Evolutionary conservation across 495 filamentous ascomycete genomes (phyloP), one percentile per base, ranked within the genome.

Genomic region (Penicillium roqueforti): DNA sequence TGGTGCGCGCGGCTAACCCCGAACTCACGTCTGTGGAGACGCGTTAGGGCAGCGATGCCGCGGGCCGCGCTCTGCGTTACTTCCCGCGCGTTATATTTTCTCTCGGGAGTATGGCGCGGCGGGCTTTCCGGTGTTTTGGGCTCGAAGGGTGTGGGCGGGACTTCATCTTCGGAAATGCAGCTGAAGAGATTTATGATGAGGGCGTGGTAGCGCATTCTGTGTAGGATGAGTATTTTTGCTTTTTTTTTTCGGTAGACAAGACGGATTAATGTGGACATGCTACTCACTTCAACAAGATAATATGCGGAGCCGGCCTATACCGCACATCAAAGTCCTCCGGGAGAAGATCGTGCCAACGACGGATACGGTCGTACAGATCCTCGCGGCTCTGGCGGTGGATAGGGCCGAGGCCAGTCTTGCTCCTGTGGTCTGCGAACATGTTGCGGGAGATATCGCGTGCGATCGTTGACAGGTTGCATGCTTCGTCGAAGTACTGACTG

Each of bases 141-240:
- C 10, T 66, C 63, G 6, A 60, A 60, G 0, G 56, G 49, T 13
- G 32, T 25, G 11, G 49, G 58, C 1, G 66, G 51, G 8, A 38
- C n/a, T 31, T 59, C 44, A 5, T 59, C 50, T 13, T 65, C 52
- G 10, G 62, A 57, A n/a, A 60, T 58, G 46, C 63, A 71, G 20
- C 67, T 68, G 60, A 76, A 70, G 11, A 77, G 46, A 41, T 64
- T 74, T 47, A 77, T 74, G 36, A 66, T 54, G 36, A 74, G 46
- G 32, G 73, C 59, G 41, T 75, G 54, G 23, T 70, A 72, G 3
- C 73, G 66, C 71, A 77, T 76, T 39, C 73, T 76, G 52, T 7
- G 36, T 6, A n/a, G 32, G 1, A 14, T 43, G 14, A 43, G 22
- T 25, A 41, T 32, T 54, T 54, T 8, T 9, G 28, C 10, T 31